Evolutionary conservation across 2,329 filamentous ascomycete genomes (phyloP).

Genomic region (Diaporthe helianthi): DNA sequence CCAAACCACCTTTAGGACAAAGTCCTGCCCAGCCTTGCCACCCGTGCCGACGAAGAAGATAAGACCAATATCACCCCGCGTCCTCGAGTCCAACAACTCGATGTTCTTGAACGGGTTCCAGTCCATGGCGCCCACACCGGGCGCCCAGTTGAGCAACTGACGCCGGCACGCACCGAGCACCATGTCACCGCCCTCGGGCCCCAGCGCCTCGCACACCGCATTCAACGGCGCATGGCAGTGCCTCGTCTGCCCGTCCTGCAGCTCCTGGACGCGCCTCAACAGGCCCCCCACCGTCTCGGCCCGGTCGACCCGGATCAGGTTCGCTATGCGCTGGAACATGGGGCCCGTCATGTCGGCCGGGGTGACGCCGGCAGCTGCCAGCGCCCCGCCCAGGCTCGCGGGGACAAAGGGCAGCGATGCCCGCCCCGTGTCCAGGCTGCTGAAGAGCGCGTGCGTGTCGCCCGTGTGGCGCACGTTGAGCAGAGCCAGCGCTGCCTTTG

Average conservation of each 20-base stretch:
- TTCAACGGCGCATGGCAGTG: conserved; percentile 1
- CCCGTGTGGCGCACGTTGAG: not conserved
- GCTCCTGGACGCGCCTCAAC: not conserved
- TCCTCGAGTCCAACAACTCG: not conserved
- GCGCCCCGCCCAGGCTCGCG: not conserved
- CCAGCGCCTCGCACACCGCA: not conserved
- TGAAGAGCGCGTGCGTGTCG: conserved; percentile 11
- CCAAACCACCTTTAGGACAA: not conserved
- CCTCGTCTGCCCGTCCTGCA: not conserved
- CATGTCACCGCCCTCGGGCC: not conserved
- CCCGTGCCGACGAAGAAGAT: not conserved
- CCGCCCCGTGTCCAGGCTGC: not conserved
- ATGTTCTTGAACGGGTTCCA: not conserved
- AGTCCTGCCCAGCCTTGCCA: not conserved
- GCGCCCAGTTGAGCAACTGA: not conserved
- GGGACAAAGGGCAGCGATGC: not conserved
- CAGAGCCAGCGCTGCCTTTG: not conserved
- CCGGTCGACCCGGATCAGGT: conserved; percentile 3
- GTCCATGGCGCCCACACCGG: conserved; percentile 3
- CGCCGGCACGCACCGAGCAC: not conserved
- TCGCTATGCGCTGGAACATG: not conserved
- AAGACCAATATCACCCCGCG: not conserved
- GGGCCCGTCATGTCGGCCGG: not conserved
- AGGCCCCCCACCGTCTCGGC: not conserved
- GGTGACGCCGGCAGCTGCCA: not conserved